phyloP scores from a whole-genome alignment of 306 rosid species.

The Oxytropis ochrocephala region DNA sequence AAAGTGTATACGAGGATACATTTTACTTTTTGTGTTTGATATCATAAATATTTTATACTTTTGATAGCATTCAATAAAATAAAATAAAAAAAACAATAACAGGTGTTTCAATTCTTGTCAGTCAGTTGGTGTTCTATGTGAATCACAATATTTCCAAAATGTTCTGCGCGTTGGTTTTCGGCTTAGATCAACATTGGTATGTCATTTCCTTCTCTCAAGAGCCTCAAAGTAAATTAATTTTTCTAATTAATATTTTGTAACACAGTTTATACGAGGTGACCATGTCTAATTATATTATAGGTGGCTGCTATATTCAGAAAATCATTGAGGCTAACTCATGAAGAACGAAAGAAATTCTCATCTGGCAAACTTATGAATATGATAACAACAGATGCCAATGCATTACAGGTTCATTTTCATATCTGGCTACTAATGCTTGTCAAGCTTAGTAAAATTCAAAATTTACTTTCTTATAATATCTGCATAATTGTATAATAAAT shows the following conservation, averaged over 20 bases:
- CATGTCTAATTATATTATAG: constrained; percentile 35
- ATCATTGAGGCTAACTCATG: constrained; percentile 78
- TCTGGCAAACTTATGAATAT: constrained; percentile 82
- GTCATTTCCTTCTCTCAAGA: constrained; percentile 2
- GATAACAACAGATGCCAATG: constrained; percentile 78
- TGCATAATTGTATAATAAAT: neutral
- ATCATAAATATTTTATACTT: neutral
- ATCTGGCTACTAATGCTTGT: neutral
- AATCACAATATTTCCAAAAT: constrained; percentile 72
- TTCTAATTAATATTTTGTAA: neutral
- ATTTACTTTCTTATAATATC: neutral
- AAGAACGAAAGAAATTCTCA: constrained; percentile 61
- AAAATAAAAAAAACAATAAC: constrained; percentile 24
- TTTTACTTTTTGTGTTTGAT: neutral
- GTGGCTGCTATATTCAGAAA: constrained; percentile 81
- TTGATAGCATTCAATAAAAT: neutral
- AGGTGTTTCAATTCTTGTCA: constrained; percentile 34
- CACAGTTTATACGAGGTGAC: constrained; percentile 2
- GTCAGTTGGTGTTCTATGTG: constrained; percentile 61
- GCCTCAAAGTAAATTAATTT: neutral
- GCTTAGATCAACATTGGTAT: constrained; percentile 84
- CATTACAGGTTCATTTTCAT: constrained; percentile 50
- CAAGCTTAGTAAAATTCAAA: neutral
- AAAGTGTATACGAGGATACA: neutral
- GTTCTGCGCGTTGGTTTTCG: constrained; percentile 81